Evolutionary conservation across 2,329 filamentous ascomycete species (phyloP).

Genomic region (Exserohilum rostratum): DNA sequence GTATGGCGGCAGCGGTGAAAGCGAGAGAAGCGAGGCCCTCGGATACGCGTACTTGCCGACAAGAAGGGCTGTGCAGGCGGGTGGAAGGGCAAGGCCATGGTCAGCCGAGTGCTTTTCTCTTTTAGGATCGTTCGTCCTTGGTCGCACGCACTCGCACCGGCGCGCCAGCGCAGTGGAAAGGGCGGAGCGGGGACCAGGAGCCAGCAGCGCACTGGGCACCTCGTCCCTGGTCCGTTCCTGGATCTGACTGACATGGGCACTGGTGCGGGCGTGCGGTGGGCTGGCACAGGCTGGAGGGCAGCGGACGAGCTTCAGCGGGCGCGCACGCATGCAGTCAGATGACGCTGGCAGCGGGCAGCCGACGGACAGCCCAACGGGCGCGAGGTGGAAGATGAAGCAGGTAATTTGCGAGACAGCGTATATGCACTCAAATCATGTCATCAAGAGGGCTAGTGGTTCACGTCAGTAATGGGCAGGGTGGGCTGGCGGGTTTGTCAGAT

Average conservation of each 20-base stretch:
- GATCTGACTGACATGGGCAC: not conserved
- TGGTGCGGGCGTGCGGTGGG: not conserved
- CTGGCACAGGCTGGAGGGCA: too few relatives aligned
- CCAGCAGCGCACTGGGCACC: slow-evolving; percentile 6
- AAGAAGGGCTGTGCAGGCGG: slow-evolving; percentile 33
- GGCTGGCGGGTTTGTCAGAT: slow-evolving; percentile 33
- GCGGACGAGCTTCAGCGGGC: too few relatives aligned
- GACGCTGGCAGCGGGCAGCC: too few relatives aligned
- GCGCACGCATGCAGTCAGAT: too few relatives aligned
- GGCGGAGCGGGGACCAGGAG: slow-evolving; percentile 19
- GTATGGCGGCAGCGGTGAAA: slow-evolving; percentile 23
- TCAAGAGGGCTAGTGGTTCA: slow-evolving; percentile 13
- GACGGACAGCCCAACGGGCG: too few relatives aligned
- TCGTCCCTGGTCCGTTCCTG: slow-evolving; percentile 12
- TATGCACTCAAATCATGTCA: too few relatives aligned
- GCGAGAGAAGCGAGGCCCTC: slow-evolving; percentile 5
- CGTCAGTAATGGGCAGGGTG: slow-evolving; percentile 2
- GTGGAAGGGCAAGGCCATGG: too few relatives aligned
- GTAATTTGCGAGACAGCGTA: not conserved
- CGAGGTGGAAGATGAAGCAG: too few relatives aligned
- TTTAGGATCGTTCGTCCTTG: slow-evolving; percentile 21
- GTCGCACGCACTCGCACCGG: too few relatives aligned
- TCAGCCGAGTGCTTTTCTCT: slow-evolving; percentile 11
- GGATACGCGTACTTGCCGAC: slow-evolving; percentile 17
- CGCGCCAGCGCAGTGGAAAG: slow-evolving; percentile 13